A percentile compares a stretch with the other conserved stretches of the same genome.
These are phyloP conservation scores for Marvania coccoides DNA, from an alignment of 139 green algal genomes.

Conservation along the genomic window DNA sequence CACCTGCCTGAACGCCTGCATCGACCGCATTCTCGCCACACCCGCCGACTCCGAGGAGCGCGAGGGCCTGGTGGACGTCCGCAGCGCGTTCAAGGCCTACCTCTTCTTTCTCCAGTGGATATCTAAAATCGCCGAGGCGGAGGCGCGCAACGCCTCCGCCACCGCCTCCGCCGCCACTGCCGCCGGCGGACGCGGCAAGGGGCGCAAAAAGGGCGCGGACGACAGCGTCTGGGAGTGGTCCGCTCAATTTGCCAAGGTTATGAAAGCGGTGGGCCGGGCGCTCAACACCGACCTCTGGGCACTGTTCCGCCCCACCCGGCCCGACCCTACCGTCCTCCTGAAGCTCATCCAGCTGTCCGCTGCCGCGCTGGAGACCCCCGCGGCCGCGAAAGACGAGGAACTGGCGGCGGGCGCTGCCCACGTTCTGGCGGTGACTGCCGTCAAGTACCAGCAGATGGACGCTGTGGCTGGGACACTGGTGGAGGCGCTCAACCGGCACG, in stretches of 20 bases:
- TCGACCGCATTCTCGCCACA: slow-evolving; percentile 16
- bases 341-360: slow-evolving; percentile 24
- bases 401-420: slow-evolving; percentile 11
- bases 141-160: slow-evolving; percentile 7
- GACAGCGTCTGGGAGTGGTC: slow-evolving; percentile 53
- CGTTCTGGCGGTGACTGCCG: slow-evolving; percentile 34
- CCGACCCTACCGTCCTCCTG: slow-evolving; percentile 46
- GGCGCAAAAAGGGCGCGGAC: slow-evolving; percentile 27
- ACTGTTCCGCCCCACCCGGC: slow-evolving; percentile 42
- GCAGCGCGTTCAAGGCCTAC: slow-evolving; percentile 61
- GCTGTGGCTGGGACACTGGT: slow-evolving; percentile 39
- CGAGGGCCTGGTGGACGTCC: slow-evolving; percentile 22
- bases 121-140: slow-evolving; percentile 20
- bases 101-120: slow-evolving; percentile 59
- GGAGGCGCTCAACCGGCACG: slow-evolving; percentile 57
- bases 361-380: slow-evolving; percentile 26
- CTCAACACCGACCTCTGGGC: slow-evolving; percentile 47
- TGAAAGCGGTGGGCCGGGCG: slow-evolving; percentile 32
- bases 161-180: not conserved
- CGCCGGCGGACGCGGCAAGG: not conserved
- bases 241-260: slow-evolving; percentile 26
- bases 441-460: slow-evolving; percentile 60
- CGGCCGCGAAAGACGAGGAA: slow-evolving; percentile 16
- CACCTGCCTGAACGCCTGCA: slow-evolving; percentile 47
- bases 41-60: not conserved